Conservation (phyloP, 805 yeast genomes). For the Yarrowia divulgata region DNA sequence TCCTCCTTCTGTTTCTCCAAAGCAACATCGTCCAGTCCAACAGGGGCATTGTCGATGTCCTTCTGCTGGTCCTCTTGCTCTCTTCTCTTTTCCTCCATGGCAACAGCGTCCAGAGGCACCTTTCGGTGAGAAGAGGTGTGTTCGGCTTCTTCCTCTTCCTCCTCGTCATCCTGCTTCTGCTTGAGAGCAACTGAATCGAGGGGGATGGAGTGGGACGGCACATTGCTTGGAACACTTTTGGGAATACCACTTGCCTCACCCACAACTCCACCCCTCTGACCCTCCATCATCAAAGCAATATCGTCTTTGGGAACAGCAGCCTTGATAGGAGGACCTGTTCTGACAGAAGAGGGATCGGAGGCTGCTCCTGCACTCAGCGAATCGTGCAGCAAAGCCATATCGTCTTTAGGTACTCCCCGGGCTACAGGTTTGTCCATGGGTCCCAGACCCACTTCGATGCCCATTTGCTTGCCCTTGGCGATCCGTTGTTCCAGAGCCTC, state of each 20-base stretch:
- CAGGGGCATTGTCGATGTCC: not conserved
- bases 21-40: not conserved
- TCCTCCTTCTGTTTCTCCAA: not conserved
- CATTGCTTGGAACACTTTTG: not conserved
- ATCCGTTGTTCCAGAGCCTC: not conserved
- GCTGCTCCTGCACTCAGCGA: not conserved
- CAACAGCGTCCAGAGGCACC: slow-evolving; percentile 17
- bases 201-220: not conserved
- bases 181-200: slow-evolving; percentile 7
- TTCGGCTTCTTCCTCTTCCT: not conserved
- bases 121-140: not conserved
- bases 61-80: no score
- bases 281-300: slow-evolving; percentile 23
- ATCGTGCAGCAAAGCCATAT: slow-evolving; percentile 19
- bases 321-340: slow-evolving; percentile 9
- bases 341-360: not conserved
- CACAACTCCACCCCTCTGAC: not conserved
- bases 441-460: slow-evolving; percentile 13
- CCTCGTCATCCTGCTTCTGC: not conserved
- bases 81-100: slow-evolving; percentile 15
- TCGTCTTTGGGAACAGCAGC: slow-evolving; percentile 18
- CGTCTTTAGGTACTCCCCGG: slow-evolving; percentile 17
- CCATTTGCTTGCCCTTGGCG: not conserved
- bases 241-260: slow-evolving; percentile 2
- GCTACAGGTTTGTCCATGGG: slow-evolving; percentile 16